These are phyloP conservation scores for Murraya koenigii DNA, from an alignment of 345 rosid genomes.

Conservation along the genomic window DNA sequence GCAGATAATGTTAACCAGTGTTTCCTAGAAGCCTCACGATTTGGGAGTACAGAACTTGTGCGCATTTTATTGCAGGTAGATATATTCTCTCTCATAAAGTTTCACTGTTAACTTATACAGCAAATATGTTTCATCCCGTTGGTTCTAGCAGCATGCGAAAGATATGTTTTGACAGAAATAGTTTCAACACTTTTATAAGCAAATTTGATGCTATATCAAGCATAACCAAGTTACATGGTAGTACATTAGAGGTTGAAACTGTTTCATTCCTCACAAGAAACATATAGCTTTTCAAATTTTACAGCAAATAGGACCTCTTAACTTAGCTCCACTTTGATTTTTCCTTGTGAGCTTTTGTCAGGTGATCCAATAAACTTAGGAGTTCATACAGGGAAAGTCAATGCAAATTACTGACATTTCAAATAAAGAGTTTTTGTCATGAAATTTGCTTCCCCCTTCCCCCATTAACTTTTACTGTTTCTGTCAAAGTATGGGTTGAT, in stretches of 20 bases:
- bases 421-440: not conserved
- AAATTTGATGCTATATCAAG: not conserved
- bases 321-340: not conserved
- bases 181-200: not conserved
- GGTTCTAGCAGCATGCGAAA: too few relatives aligned
- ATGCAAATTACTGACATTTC: not conserved
- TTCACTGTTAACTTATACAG: not conserved
- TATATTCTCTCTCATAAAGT: not conserved
- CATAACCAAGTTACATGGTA: not conserved
- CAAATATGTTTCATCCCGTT: not conserved
- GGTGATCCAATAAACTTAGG: not conserved
- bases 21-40: conserved; percentile 98
- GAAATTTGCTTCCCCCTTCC: not conserved
- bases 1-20: conserved; percentile 96
- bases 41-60: conserved; percentile 98
- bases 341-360: not conserved
- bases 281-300: not conserved
- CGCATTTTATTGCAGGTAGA: conserved; percentile 86
- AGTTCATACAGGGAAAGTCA: not conserved
- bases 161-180: not conserved
- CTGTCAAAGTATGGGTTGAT: not conserved
- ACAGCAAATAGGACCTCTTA: not conserved
- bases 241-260: not conserved
- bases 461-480: not conserved
- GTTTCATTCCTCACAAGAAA: not conserved